Base-by-base conservation (phyloP, 768 basidiomycete genomes). In the Hydnum rufescens region DNA sequence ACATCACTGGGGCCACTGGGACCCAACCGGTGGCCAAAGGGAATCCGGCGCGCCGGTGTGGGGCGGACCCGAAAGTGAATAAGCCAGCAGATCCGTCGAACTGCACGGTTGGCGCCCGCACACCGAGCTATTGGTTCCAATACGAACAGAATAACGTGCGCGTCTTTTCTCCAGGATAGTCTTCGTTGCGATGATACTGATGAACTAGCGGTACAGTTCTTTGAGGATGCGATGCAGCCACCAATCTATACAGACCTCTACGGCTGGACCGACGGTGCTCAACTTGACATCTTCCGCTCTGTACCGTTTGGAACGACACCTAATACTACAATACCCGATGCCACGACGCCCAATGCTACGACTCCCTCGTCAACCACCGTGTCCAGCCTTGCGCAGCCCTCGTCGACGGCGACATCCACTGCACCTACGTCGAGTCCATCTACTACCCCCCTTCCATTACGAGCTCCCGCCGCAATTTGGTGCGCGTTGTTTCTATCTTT, bases 41-140 rank as follows among this genome's bases (percentile, higher is more conserved):
- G 0, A 67, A 69, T 18, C 64, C 80, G 31, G 65, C 81, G n/a
- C 71, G 76, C 19, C 73, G 80, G 30, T 84, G 82, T 54, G 79
- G 77, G 0, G 68, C 70, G 4, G 79, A 85, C 54, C 68, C 71
- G 0, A 59, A 60, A 0, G 72, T 73, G 58, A 60, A 65, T 25
- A 74, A 70, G 57, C 57, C 62, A 2, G 65, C 70, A 1, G 64
- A 65, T 16, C 74, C 72, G 2, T 72, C 70, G 1, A 83, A 82
- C 60, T 82, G 81, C 62, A 82, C 80, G 1, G 79, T 74, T 55
- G 80, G 81, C 29, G 74, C 80, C 16, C 80, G 82, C 58, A 71
- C 60, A 49, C 80, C 80, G 0, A 68, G 80, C 52, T 82, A 81
- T 60, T 82, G 80, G 80, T 73, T 71, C 63, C 76, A 81, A 59